Percentiles rank a stretch among this genome's conserved stretches.
Conservation (phyloP, 768 basidiomycete species). For the Botryobasidium botryosum region DNA sequence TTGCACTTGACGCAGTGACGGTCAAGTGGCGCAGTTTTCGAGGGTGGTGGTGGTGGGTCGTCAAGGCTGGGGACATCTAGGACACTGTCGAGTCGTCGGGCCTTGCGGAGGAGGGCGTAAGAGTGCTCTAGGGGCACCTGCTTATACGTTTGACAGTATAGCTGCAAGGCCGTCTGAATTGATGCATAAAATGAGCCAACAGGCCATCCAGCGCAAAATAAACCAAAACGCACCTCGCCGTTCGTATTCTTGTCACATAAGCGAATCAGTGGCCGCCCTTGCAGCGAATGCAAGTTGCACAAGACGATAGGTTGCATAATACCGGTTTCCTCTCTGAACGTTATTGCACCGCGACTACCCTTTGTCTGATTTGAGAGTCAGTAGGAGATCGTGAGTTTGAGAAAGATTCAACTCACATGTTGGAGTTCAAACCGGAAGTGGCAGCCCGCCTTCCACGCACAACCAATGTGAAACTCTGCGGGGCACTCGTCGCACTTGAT, state of each 20-base stretch:
- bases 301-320: constrained; percentile 61
- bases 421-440: constrained; percentile 89
- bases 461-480: constrained; percentile 70
- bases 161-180: constrained; percentile 73
- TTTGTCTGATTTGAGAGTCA: too few species aligned
- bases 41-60: not conserved
- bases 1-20: constrained; percentile 40
- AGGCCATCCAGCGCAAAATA: too few species aligned
- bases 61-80: constrained; percentile 25
- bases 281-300: constrained; percentile 53
- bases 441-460: constrained; percentile 74
- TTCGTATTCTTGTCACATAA: constrained; percentile 74
- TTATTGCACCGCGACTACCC: too few species aligned
- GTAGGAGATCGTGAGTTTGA: too few species aligned
- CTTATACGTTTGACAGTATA: constrained; percentile 76
- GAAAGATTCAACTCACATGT: constrained; percentile 53
- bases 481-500: constrained; percentile 71
- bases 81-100: constrained; percentile 61
- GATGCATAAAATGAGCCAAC: too few species aligned
- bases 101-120: constrained; percentile 79
- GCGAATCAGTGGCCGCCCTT: constrained; percentile 8
- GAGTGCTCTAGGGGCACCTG: constrained; percentile 50
- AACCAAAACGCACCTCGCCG: constrained; percentile 44
- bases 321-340: constrained; percentile 64
- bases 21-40: constrained; percentile 17